Conservation (phyloP, 768 basidiomycete species). For the Coprinellus micaceus region DNA sequence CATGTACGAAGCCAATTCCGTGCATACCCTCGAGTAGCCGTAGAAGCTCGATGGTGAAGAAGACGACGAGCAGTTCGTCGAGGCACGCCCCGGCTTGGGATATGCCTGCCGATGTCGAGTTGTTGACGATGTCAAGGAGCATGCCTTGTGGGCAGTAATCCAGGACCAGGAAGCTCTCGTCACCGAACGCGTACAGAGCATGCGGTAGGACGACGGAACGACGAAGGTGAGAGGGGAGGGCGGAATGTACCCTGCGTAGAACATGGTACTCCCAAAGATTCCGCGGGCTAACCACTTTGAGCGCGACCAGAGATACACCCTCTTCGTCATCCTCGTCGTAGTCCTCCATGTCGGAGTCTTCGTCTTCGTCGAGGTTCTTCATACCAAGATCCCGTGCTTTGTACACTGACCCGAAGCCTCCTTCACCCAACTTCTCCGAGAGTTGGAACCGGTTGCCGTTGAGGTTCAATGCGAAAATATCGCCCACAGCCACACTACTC, state of each 20-base stretch:
- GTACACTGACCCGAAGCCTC: constrained; percentile 96
- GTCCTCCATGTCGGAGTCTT: constrained; percentile 47
- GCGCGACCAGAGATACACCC: constrained; percentile 59
- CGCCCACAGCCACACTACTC: constrained; percentile 33
- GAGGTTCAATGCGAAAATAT: constrained; percentile 54
- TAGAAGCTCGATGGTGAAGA: constrained; percentile 91
- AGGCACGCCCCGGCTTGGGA: constrained; percentile 77
- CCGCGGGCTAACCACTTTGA: constrained; percentile 88
- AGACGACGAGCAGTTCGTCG: constrained; percentile 91
- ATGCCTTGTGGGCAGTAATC: constrained; percentile 90
- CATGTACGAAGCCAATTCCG: constrained; percentile 82
- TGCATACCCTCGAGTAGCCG: constrained; percentile 83
- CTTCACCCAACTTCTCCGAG: constrained; percentile 89
- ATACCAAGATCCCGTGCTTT: constrained; percentile 61
- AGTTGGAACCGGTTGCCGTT: constrained; percentile 65
- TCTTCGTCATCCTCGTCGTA: constrained; percentile 57
- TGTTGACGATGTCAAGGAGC: constrained; percentile 88
- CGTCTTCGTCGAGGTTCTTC: constrained; percentile 41
- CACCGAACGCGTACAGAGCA: constrained; percentile 76
- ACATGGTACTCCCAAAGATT: constrained; percentile 92
- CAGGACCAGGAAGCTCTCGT: constrained; percentile 88
- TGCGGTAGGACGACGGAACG: constrained; percentile 74
- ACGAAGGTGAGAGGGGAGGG: constrained; percentile 55
- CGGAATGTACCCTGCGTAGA: constrained; percentile 70
- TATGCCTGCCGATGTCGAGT: constrained; percentile 68